Base-by-base conservation (phyloP, 768 basidiomycete genomes). In the Naganishia vishniacii region DNA sequence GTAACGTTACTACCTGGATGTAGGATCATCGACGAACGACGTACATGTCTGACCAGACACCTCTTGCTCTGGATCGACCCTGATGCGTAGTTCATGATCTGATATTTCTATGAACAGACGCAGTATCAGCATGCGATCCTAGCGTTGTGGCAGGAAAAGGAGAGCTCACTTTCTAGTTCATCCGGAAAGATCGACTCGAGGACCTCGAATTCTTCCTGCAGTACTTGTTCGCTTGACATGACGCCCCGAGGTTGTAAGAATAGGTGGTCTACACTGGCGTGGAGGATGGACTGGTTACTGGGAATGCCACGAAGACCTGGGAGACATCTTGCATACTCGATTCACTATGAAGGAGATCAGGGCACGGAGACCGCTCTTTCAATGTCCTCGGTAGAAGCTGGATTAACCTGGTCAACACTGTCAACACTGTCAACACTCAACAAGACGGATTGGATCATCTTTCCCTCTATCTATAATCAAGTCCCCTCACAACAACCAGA, bases 141-240 rank as follows among this genome's bases (percentile, higher is more conserved):
- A n/a, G n/a, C n/a, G n/a, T n/a, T n/a, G n/a, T n/a, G n/a, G n/a
- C n/a, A n/a, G n/a, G n/a, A n/a, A n/a, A n/a, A n/a, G n/a, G n/a
- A n/a, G n/a, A n/a, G n/a, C 91, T 74, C 80, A 95, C 93, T 88
- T 72, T 87, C 83, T 64, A 95, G 81, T 78, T 98, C 94, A 68
- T 89, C 87, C 4, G 94, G 91, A 77, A 94, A 98, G 76, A 98
- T 98, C 2, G 91, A 87, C 79, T 94, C 91, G 69, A 97, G 83
- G 71, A 93, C 91, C 85, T 97, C 91, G 67, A 92, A 85, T 78
- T 97, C 92, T 79, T 97, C 92, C 61, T 84, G 81, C 60, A 95
- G 81, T 40, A 77, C 75, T 29, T 75, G 71, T 68, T 75, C 70
- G 63, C 72, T 66, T n/a, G 53, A 23, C 53, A 37, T 37, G 32